phyloP scores from a whole-genome alignment of 768 basidiomycete species.

The Tephrocybe sp. region DNA sequence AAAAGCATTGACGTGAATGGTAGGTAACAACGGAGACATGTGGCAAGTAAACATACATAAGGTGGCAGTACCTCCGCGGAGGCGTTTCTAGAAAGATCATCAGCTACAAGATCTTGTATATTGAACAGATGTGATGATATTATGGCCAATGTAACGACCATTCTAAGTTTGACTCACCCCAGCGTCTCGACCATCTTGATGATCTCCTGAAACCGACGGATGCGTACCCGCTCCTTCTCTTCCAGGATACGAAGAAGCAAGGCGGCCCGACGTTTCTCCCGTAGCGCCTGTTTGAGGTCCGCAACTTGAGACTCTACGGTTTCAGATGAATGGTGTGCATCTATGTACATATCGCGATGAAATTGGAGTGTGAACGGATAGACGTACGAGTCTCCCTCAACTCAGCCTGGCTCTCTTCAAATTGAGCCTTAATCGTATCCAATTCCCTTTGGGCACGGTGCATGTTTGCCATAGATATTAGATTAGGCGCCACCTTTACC shows the following conservation, averaged over 20 bases:
- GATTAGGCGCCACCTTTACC: constrained; percentile 3
- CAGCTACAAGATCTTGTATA: not conserved
- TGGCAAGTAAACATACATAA: not conserved
- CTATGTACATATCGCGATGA: too few species aligned
- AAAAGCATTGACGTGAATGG: not conserved
- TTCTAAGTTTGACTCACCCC: too few species aligned
- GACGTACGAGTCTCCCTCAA: constrained; percentile 11
- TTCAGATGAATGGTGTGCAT: not conserved
- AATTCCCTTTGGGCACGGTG: not conserved
- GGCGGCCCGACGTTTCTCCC: constrained; percentile 14
- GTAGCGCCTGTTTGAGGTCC: constrained; percentile 7
- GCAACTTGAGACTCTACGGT: constrained; percentile 3
- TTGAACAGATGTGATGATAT: not conserved
- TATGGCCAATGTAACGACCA: not conserved
- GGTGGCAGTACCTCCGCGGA: not conserved
- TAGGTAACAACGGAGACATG: not conserved
- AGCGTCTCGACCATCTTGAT: constrained; percentile 15
- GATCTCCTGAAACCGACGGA: constrained; percentile 23
- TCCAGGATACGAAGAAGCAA: constrained; percentile 24
- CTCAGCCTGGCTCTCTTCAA: constrained; percentile 14
- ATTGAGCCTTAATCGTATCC: constrained; percentile 3
- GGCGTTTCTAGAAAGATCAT: not conserved
- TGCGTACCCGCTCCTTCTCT: constrained; percentile 22
- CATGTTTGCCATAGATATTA: constrained; percentile 2
- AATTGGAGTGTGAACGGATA: not conserved